These are phyloP conservation scores for Aristolochia californica DNA, from an alignment of 164 flowering plant genomes.

Conservation along the genomic window DNA sequence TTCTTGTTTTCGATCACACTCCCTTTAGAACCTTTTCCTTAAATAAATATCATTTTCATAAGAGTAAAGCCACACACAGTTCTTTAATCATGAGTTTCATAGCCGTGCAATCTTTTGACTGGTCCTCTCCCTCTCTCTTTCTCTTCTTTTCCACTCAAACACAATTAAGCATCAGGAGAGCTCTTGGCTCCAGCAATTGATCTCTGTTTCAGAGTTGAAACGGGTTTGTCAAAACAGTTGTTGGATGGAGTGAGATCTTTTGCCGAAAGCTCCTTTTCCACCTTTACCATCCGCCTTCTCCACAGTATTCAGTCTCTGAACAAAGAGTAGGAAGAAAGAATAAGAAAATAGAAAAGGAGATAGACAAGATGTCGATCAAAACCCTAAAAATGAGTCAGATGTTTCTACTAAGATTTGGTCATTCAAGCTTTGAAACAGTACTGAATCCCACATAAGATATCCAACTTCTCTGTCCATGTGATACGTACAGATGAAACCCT, in stretches of 20 bases:
- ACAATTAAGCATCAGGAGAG: neutral
- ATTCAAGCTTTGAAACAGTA: no score
- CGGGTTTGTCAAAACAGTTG: no score
- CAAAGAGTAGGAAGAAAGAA: neutral
- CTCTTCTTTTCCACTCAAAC: neutral
- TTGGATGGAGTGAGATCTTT: neutral
- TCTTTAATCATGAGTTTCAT: constrained; percentile 2
- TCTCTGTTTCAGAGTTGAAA: no score
- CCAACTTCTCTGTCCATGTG: neutral
- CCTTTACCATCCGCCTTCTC: constrained; percentile 2
- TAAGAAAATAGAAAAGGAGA: neutral
- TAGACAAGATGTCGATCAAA: no score
- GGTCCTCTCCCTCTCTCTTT: neutral
- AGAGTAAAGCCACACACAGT: neutral
- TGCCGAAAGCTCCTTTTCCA: constrained; percentile 7
- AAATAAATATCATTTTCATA: constrained; percentile 1
- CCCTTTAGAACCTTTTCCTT: neutral
- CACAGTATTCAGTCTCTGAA: neutral
- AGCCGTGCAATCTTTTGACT: constrained; percentile 2
- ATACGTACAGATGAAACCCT: neutral
- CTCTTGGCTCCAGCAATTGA: no score
- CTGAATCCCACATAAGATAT: no score
- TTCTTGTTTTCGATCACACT: neutral
- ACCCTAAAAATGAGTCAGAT: no score
- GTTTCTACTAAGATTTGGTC: no score